phyloP scores from a whole-genome alignment of 176 grass and related monocot species.

The Cenchrus americanus region DNA sequence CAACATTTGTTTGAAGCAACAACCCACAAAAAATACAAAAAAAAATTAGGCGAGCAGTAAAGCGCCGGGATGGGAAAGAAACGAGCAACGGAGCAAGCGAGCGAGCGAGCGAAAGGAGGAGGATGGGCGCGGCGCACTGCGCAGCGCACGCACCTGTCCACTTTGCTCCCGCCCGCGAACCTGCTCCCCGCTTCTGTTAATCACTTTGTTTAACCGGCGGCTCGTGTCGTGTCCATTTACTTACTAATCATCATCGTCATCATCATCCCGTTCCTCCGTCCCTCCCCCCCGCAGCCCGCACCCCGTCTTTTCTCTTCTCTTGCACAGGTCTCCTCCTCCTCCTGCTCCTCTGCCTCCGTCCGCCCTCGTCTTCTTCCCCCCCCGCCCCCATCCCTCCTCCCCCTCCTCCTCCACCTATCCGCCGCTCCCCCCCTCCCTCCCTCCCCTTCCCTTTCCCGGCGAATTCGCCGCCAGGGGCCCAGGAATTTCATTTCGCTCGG shows the following conservation, averaged over 20 bases:
- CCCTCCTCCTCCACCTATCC: background rate
- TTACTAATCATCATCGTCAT: no score
- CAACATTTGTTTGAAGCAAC: background rate
- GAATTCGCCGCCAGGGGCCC: constrained; percentile 26
- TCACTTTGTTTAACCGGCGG: constrained; percentile 33
- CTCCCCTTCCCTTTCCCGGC: background rate
- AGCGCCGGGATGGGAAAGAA: background rate
- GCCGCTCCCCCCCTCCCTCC: background rate
- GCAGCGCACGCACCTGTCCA: constrained; percentile 38
- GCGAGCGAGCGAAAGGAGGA: no score
- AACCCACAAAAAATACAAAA: no score
- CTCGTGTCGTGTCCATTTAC: constrained; percentile 19
- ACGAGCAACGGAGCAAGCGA: background rate
- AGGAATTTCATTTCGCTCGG: background rate
- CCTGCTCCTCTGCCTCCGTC: constrained; percentile 8
- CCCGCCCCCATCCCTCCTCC: background rate
- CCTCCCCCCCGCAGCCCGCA: no score
- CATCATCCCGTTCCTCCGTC: background rate
- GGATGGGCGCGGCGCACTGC: no score
- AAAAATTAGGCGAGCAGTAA: background rate
- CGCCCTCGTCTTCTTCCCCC: background rate
- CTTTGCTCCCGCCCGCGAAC: constrained; percentile 19
- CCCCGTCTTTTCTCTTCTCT: background rate
- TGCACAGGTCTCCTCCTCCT: constrained; percentile 37
- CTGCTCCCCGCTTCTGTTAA: constrained; percentile 28